These are phyloP conservation scores for Cenchrus purpureus DNA, from an alignment of 176 grass and related monocot species.

Conservation along the genomic window DNA sequence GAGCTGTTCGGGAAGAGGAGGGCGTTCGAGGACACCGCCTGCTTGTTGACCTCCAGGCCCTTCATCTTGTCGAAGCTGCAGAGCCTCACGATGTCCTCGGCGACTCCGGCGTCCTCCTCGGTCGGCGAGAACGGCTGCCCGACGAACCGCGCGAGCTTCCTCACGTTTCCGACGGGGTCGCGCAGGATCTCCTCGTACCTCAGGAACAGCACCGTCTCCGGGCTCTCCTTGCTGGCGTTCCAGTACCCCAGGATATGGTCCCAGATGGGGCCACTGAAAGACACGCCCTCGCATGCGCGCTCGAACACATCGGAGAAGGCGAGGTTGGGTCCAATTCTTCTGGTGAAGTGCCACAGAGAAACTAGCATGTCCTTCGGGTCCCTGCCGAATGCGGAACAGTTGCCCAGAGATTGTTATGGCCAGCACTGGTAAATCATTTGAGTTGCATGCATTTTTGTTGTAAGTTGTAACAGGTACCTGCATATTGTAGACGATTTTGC, in stretches of 20 bases:
- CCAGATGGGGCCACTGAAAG: neutral
- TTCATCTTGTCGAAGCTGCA: conserved; percentile 1
- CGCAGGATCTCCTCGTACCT: conserved; percentile 43
- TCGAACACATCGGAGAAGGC: neutral
- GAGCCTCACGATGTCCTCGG: neutral
- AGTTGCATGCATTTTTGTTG: too few species aligned
- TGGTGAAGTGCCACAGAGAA: conserved; percentile 13
- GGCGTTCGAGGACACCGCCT: neutral
- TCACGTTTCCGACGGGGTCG: conserved; percentile 1
- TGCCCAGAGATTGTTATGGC: too few species aligned
- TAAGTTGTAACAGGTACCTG: neutral
- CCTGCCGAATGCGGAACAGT: neutral
- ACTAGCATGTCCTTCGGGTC: conserved; percentile 36
- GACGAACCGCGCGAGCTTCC: conserved; percentile 30
- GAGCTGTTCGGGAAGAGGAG: neutral
- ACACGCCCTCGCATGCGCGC: neutral
- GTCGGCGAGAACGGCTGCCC: conserved; percentile 20
- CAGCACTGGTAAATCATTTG: too few species aligned
- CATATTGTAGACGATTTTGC: neutral
- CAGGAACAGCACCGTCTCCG: conserved; percentile 31
- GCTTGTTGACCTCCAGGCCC: neutral
- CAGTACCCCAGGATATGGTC: conserved; percentile 38
- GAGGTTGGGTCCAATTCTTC: neutral
- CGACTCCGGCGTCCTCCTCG: conserved; percentile 1
- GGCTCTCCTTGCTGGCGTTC: neutral